Conservation (phyloP, 2,329 filamentous ascomycete species). For the Elsinoe perseae region DNA sequence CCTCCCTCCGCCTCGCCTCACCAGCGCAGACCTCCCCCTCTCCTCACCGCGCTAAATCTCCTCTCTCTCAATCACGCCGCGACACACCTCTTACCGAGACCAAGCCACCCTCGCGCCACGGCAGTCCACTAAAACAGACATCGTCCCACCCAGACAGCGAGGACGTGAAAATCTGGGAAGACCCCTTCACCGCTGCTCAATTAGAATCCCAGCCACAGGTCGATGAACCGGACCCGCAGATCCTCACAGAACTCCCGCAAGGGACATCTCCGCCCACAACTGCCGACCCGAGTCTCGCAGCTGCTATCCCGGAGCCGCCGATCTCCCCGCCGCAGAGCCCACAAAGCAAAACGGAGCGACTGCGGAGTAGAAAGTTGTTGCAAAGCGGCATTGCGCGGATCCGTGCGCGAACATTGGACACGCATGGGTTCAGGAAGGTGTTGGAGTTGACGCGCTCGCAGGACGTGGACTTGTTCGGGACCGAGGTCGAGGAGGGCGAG, state of each 20-base stretch:
- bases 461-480: conserved; percentile 51
- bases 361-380: conserved; percentile 51
- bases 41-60: not conserved
- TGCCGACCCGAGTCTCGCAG: conserved; percentile 21
- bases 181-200: conserved; percentile 46
- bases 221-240: conserved; percentile 32
- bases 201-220: no score
- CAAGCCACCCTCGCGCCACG: conserved; percentile 17
- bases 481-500: conserved; percentile 40
- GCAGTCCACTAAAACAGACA: conserved; percentile 24
- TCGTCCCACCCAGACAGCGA: conserved; percentile 30
- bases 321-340: conserved; percentile 17
- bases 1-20: conserved; percentile 6
- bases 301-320: conserved; percentile 25
- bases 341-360: conserved; percentile 35
- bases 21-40: conserved; percentile 21
- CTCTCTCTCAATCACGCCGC: conserved; percentile 14
- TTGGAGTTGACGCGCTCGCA: conserved; percentile 63
- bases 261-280: conserved; percentile 32
- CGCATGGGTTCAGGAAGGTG: conserved; percentile 71
- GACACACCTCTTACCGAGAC: conserved; percentile 12
- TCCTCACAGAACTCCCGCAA: conserved; percentile 45
- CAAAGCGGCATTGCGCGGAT: conserved; percentile 69
- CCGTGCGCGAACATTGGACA: conserved; percentile 63
- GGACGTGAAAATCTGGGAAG: conserved; percentile 48